These are phyloP conservation scores for Fusarium nodosum DNA, from an alignment of 2,329 filamentous ascomycete genomes.

Conservation along the genomic window DNA sequence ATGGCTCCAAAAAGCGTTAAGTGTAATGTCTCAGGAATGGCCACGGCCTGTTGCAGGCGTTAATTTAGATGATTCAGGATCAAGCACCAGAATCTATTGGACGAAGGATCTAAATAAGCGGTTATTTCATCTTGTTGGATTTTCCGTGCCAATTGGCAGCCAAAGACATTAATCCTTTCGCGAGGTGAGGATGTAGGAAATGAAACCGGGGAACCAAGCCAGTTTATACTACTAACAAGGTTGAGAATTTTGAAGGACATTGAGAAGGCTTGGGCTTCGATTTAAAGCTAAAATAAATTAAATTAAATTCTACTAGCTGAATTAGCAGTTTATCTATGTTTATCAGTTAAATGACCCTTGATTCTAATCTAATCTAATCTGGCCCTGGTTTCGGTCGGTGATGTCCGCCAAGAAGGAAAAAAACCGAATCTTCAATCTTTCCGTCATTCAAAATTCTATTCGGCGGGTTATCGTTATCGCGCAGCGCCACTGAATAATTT, in stretches of 20 bases:
- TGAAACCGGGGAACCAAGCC: neutral
- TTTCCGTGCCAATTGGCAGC: neutral
- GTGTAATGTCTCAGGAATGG: conserved; percentile 18
- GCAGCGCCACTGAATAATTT: conserved; percentile 52
- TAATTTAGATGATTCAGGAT: conserved; percentile 2
- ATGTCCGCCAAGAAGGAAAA: conserved; percentile 18
- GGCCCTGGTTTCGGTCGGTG: conserved; percentile 16
- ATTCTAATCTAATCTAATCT: conserved; percentile 8
- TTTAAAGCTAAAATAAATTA: no score
- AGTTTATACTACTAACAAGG: neutral
- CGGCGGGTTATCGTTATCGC: conserved; percentile 59
- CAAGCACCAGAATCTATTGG: conserved; percentile 8
- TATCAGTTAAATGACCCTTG: neutral
- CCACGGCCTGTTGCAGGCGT: conserved; percentile 34
- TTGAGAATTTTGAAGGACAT: no score
- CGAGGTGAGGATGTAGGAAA: neutral
- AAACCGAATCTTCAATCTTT: neutral
- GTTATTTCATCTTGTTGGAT: conserved; percentile 8
- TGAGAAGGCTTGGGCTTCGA: no score
- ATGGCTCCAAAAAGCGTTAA: conserved; percentile 8
- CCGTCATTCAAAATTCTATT: neutral
- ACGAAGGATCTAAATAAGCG: conserved; percentile 4
- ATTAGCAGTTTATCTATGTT: neutral
- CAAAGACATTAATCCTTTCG: neutral
- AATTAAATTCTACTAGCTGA: no score